phyloP scores from a whole-genome alignment of 2,329 filamentous ascomycete genomes.

The Orbilia quercus region DNA sequence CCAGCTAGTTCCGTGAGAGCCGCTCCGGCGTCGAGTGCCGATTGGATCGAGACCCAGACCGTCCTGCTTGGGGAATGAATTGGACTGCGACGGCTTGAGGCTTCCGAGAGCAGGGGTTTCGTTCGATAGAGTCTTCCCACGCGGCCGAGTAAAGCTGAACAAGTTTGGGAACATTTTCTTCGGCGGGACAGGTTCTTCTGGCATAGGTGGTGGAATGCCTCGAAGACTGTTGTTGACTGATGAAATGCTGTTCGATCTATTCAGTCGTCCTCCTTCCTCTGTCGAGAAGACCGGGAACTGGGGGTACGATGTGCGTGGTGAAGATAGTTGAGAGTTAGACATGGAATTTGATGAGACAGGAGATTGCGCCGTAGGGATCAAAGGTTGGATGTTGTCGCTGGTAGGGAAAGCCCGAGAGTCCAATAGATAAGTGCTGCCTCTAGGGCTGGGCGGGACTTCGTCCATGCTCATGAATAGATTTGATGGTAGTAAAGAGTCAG shows the following conservation, averaged over 20 bases:
- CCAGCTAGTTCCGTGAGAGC: conserved; percentile 65
- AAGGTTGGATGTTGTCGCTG: conserved; percentile 60
- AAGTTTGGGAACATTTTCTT: conserved; percentile 58
- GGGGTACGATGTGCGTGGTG: conserved; percentile 59
- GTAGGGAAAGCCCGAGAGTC: conserved; percentile 54
- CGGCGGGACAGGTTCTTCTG: conserved; percentile 42
- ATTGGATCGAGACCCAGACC: conserved; percentile 62
- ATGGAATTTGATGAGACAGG: conserved; percentile 68
- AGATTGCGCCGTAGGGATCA: conserved; percentile 66
- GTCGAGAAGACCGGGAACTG: conserved; percentile 59
- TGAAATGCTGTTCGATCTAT: conserved; percentile 51
- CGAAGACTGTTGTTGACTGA: conserved; percentile 56
- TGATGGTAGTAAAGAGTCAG: conserved; percentile 78
- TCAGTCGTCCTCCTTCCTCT: conserved; percentile 40
- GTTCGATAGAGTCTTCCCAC: conserved; percentile 71
- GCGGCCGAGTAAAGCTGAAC: conserved; percentile 65
- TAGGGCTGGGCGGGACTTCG: conserved; percentile 69
- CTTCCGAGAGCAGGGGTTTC: conserved; percentile 75
- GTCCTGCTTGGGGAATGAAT: conserved; percentile 74
- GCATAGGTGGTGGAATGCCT: conserved; percentile 39
- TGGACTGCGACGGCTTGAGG: conserved; percentile 77
- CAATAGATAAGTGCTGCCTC: conserved; percentile 50
- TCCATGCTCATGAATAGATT: conserved; percentile 71
- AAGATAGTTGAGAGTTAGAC: conserved; percentile 59
- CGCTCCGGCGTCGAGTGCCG: conserved; percentile 63